Evolutionary conservation across 2,329 filamentous ascomycete genomes (phyloP).

Genomic region (Talaromyces sp.): DNA sequence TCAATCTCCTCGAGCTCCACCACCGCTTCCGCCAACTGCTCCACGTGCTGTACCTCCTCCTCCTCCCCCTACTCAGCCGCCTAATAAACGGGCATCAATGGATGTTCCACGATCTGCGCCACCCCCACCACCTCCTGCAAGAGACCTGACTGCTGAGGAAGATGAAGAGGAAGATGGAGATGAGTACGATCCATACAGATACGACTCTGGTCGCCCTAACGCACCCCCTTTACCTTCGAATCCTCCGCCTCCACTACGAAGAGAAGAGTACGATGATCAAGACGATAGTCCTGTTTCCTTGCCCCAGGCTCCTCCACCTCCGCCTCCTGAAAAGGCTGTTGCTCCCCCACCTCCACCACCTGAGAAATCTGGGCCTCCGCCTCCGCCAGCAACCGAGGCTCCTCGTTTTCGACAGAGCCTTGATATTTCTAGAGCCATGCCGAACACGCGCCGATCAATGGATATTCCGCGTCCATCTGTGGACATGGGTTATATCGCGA

Average conservation of each 20-base stretch:
- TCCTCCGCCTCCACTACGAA: slow-evolving; percentile 17
- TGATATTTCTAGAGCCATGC: slow-evolving; percentile 55
- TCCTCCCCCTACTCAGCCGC: slow-evolving; percentile 59
- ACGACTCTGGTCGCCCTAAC: slow-evolving; percentile 38
- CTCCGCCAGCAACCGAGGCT: slow-evolving; percentile 25
- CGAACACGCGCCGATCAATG: slow-evolving; percentile 58
- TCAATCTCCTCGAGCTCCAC: slow-evolving; percentile 44
- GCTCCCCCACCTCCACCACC: slow-evolving; percentile 24
- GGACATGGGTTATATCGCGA: slow-evolving; percentile 79
- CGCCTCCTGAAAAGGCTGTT: slow-evolving; percentile 16
- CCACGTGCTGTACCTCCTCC: slow-evolving; percentile 62
- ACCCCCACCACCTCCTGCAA: slow-evolving; percentile 53
- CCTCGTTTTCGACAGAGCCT: slow-evolving; percentile 55
- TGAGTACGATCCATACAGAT: slow-evolving; percentile 50
- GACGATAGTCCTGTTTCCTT: slow-evolving; percentile 40
- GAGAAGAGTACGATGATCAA: slow-evolving; percentile 41
- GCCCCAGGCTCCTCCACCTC: slow-evolving; percentile 23
- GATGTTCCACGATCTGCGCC: slow-evolving; percentile 67
- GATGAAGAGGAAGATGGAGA: slow-evolving; percentile 44
- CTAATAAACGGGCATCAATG: slow-evolving; percentile 56
- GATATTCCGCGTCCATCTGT: slow-evolving; percentile 69
- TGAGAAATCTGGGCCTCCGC: slow-evolving; percentile 40
- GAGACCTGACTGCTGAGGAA: slow-evolving; percentile 38
- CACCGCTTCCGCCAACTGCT: slow-evolving; percentile 44
- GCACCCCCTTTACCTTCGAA: slow-evolving; percentile 23